Conservation (phyloP, 345 rosid genomes). For the Eucalyptus virginea region DNA sequence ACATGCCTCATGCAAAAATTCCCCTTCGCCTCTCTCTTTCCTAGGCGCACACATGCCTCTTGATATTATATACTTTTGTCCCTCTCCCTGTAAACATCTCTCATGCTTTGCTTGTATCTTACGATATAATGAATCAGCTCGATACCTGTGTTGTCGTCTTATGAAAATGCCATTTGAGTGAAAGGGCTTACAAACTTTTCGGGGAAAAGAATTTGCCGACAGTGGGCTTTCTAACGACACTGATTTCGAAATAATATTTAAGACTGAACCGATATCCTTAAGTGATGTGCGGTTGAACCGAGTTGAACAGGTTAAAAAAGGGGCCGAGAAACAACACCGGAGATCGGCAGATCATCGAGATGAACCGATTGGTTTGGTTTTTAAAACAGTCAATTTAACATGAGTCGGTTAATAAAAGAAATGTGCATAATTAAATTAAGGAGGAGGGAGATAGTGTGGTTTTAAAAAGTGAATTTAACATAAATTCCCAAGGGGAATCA, state of each 20-base stretch:
- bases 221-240: too few relatives aligned
- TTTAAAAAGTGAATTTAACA: too few relatives aligned
- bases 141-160: background rate
- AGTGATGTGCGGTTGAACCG: rapidly evolving
- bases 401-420: background rate
- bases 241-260: background rate
- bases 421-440: background rate
- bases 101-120: background rate
- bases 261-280: rapidly evolving
- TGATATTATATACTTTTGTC: background rate
- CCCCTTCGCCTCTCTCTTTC: background rate
- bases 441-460: background rate
- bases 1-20: background rate
- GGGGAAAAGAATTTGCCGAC: background rate
- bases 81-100: background rate
- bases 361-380: rapidly evolving
- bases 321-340: rapidly evolving
- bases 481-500: rapidly evolving
- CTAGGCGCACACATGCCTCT: background rate
- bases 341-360: background rate
- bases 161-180: background rate
- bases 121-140: background rate
- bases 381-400: rapidly evolving
- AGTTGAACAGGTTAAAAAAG: rapidly evolving
- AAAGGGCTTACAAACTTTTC: background rate